phyloP scores from a whole-genome alignment of 495 filamentous ascomycete species.

The Penicillium dipodomyicola region DNA sequence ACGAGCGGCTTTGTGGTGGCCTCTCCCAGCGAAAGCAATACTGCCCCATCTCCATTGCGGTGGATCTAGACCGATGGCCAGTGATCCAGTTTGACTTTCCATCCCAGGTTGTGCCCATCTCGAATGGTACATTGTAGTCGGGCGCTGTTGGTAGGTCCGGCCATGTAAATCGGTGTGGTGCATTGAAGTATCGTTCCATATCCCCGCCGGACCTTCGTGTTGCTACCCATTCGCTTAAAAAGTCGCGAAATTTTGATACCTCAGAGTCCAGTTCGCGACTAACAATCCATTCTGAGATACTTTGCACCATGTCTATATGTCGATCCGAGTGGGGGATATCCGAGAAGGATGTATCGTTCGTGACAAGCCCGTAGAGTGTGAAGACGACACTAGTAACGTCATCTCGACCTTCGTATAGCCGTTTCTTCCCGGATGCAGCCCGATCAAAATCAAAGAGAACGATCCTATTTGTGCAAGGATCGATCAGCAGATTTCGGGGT shows the following conservation, averaged over 20 bases:
- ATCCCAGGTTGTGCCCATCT: constrained; percentile 17
- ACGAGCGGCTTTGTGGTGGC: constrained; percentile 18
- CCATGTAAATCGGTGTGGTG: constrained; percentile 21
- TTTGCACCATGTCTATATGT: constrained; percentile 22
- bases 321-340: constrained; percentile 22
- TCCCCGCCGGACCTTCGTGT: constrained; percentile 17
- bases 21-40: constrained; percentile 29
- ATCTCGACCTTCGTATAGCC: constrained; percentile 27
- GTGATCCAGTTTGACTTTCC: constrained; percentile 19
- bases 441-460: constrained; percentile 44
- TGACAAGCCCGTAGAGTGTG: constrained; percentile 43
- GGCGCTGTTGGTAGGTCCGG: constrained; percentile 19
- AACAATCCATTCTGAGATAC: constrained; percentile 20
- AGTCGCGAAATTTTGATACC: constrained; percentile 23
- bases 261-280: constrained; percentile 26
- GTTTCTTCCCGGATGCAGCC: constrained; percentile 24
- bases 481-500: constrained; percentile 39
- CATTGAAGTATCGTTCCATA: constrained; percentile 23
- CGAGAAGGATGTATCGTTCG: constrained; percentile 25
- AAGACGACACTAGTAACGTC: constrained; percentile 40
- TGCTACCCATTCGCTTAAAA: constrained; percentile 23
- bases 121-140: constrained; percentile 24
- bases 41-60: constrained; percentile 23
- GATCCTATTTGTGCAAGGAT: constrained; percentile 30
- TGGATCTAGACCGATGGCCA: constrained; percentile 17